Percentiles rank a stretch among this genome's conserved stretches.
phyloP scores from a whole-genome alignment of 805 yeast genomes.

The Tetrapisispora pingtungensis region DNA sequence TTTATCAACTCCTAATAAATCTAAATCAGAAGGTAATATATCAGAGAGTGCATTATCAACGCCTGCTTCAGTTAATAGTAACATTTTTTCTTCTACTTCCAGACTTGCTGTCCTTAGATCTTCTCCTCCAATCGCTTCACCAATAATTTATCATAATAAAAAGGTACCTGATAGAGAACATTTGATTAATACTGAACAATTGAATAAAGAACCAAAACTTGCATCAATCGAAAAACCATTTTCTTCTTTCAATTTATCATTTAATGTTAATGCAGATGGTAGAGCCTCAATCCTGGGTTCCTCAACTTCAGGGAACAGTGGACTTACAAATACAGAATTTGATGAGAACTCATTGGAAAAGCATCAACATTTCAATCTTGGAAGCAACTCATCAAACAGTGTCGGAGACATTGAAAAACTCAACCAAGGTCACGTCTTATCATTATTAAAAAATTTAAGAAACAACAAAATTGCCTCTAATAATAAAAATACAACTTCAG shows the following conservation, averaged over 20 bases:
- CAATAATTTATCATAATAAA: not conserved
- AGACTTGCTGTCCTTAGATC: slow-evolving; percentile 5
- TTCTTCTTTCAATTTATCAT: slow-evolving; percentile 16
- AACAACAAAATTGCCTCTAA: slow-evolving; percentile 6
- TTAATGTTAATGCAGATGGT: slow-evolving; percentile 27
- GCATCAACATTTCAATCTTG: too few relatives aligned
- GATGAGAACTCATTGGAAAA: too few relatives aligned
- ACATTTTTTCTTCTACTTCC: slow-evolving; percentile 8
- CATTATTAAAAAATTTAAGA: slow-evolving; percentile 24
- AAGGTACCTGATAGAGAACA: not conserved
- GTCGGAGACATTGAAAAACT: slow-evolving; percentile 4
- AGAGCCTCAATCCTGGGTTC: slow-evolving; percentile 25
- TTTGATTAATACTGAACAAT: too few relatives aligned
- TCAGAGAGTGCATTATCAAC: slow-evolving; percentile 3
- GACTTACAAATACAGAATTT: too few relatives aligned
- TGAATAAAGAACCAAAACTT: too few relatives aligned
- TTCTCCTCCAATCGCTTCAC: slow-evolving; percentile 9
- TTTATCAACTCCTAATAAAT: not conserved
- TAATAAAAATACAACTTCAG: not conserved
- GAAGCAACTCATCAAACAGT: not conserved
- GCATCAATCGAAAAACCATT: not conserved
- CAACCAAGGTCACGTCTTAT: slow-evolving; percentile 21
- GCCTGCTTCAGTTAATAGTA: slow-evolving; percentile 5
- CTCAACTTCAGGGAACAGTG: not conserved
- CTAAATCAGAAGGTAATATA: not conserved